These are phyloP conservation scores for Geotrichum europaeum DNA, from an alignment of 1,139 yeast genomes.

Conservation along the genomic window DNA sequence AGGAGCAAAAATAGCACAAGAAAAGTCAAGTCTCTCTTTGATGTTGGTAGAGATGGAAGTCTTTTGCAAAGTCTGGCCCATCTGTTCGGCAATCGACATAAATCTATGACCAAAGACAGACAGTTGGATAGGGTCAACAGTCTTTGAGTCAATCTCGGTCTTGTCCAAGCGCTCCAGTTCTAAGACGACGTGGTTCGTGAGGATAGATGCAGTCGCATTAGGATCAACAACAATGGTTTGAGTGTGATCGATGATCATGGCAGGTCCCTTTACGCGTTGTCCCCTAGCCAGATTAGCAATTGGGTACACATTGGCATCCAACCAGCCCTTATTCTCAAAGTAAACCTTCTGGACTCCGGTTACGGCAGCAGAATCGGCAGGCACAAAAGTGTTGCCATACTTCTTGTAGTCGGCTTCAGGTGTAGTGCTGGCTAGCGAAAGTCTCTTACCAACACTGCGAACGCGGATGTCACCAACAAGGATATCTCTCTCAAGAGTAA, in stretches of 20 bases:
- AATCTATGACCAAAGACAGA: conserved; percentile 79
- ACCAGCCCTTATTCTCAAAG: conserved; percentile 43
- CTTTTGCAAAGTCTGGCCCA: conserved; percentile 76
- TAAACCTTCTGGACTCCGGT: conserved; percentile 38
- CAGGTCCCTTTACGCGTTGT: conserved; percentile 60
- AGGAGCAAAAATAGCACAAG: conserved; percentile 74
- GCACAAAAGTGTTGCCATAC: conserved; percentile 5
- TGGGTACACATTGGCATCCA: conserved; percentile 46
- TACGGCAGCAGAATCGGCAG: conserved; percentile 14
- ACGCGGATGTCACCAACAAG: conserved; percentile 81
- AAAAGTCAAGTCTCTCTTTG: conserved; percentile 75
- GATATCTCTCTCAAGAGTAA: conserved; percentile 54
- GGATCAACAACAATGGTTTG: conserved; percentile 84
- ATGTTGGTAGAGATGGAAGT: conserved; percentile 83
- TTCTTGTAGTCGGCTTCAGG: conserved; percentile 20
- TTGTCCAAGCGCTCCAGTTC: conserved; percentile 27
- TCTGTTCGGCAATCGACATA: conserved; percentile 85
- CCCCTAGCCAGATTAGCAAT: conserved; percentile 52
- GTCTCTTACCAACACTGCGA: conserved; percentile 51
- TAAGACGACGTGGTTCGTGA: conserved; percentile 55
- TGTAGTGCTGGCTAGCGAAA: conserved; percentile 22
- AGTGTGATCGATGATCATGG: conserved; percentile 76
- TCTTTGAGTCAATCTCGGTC: conserved; percentile 34
- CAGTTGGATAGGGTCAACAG: conserved; percentile 59
- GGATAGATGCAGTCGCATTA: conserved; percentile 53